Conservation (phyloP, 2,329 filamentous ascomycete genomes). For the Paecilomyces niveus region DNA sequence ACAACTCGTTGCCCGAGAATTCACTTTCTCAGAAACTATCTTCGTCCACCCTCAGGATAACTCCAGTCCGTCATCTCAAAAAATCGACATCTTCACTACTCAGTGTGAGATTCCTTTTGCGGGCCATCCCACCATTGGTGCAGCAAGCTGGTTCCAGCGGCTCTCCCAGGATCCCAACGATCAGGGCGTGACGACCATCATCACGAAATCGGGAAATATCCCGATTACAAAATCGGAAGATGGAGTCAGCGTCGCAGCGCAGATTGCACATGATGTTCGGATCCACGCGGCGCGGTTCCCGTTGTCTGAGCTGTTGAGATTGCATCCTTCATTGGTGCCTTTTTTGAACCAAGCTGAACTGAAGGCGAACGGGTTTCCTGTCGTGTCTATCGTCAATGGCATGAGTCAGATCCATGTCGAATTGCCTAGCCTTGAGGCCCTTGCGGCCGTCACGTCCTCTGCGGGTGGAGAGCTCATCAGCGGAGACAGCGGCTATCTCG, state of each 20-base stretch:
- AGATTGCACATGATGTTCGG: conserved; percentile 30
- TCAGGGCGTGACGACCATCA: conserved; percentile 27
- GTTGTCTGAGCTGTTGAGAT: conserved; percentile 14
- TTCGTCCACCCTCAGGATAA: conserved; percentile 38
- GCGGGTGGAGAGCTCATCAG: conserved; percentile 18
- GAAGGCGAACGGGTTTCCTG: conserved; percentile 11
- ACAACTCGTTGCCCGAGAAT: conserved; percentile 49
- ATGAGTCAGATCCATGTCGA: conserved; percentile 56
- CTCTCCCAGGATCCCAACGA: conserved; percentile 13
- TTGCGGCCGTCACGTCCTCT: conserved; percentile 35
- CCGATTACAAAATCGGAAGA: conserved; percentile 28
- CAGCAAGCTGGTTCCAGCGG: conserved; percentile 41
- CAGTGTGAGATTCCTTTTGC: conserved; percentile 49
- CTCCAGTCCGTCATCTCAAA: conserved; percentile 6
- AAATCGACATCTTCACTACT: conserved; percentile 49
- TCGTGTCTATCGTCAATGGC: conserved; percentile 35
- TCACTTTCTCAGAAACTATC: conserved; percentile 53
- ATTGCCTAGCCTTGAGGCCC: conserved; percentile 53
- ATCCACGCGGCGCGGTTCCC: conserved; percentile 23
- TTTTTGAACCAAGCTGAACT: conserved; percentile 8
- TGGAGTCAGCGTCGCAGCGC: conserved; percentile 16
- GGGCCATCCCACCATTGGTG: conserved; percentile 52
- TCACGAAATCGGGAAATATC: conserved; percentile 54
- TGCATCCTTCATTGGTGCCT: conserved; percentile 19
- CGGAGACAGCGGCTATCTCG: conserved; percentile 16